Percentiles rank a stretch among this genome's conserved stretches.
These are phyloP conservation scores for Rhynchospora breviuscula DNA, from an alignment of 176 grass and related monocot species.

Conservation along the genomic window DNA sequence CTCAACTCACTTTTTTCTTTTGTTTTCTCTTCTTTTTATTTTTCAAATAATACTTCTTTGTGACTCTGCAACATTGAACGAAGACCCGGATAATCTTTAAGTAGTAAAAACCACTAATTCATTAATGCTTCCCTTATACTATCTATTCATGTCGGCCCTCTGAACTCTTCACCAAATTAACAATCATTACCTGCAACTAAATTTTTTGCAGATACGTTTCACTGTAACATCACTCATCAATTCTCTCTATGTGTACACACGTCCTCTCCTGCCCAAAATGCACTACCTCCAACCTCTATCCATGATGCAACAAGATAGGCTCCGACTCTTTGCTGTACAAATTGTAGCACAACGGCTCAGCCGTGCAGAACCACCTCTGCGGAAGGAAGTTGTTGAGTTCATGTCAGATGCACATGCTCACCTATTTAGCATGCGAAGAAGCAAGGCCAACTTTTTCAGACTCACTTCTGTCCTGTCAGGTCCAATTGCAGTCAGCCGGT, in stretches of 20 bases:
- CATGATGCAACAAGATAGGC: conserved; percentile 58
- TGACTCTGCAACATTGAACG: background rate
- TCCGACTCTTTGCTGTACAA: conserved; percentile 60
- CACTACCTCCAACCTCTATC: conserved; percentile 69
- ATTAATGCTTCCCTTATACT: background rate
- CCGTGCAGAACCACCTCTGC: conserved; percentile 86
- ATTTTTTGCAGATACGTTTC: conserved; percentile 52
- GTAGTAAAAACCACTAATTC: background rate
- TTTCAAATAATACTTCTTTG: background rate
- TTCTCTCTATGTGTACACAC: conserved; percentile 52
- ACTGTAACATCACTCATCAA: conserved; percentile 63
- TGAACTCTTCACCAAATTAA: background rate
- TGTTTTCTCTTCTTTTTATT: background rate
- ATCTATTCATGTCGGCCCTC: background rate
- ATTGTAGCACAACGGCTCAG: conserved; percentile 55
- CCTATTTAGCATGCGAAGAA: conserved; percentile 90
- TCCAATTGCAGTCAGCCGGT: conserved; percentile 56
- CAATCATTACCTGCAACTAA: background rate
- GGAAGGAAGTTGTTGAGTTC: conserved; percentile 80
- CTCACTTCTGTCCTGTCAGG: conserved; percentile 81
- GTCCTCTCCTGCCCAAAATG: conserved; percentile 87
- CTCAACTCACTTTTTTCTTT: background rate
- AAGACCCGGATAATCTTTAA: background rate
- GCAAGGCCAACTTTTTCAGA: conserved; percentile 97
- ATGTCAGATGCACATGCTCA: conserved; percentile 78